Evolutionary conservation across 2,329 filamentous ascomycete species (phyloP).

Genomic region (Paraphoma chrysanthemicola): DNA sequence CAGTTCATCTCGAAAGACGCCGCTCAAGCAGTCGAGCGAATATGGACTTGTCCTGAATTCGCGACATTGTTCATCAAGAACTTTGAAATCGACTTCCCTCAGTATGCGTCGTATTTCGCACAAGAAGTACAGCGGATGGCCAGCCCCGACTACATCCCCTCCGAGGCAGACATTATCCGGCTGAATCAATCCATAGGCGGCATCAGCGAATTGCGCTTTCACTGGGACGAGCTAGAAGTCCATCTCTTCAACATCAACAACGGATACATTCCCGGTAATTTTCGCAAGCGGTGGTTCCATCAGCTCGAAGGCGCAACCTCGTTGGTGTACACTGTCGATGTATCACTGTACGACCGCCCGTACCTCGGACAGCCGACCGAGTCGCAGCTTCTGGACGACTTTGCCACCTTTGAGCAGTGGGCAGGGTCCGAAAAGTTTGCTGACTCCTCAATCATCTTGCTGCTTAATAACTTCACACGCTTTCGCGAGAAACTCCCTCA

Average conservation of each 20-base stretch:
- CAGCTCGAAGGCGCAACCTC: conserved; percentile 43
- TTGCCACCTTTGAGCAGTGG: conserved; percentile 40
- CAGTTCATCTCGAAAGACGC: conserved; percentile 33
- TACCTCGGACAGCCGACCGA: conserved; percentile 33
- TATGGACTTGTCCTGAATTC: conserved; percentile 41
- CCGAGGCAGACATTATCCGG: conserved; percentile 44
- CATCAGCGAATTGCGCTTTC: conserved; percentile 45
- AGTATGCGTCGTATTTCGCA: conserved; percentile 43
- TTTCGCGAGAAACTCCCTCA: conserved; percentile 41
- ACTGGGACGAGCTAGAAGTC: conserved; percentile 44
- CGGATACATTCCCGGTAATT: conserved; percentile 38
- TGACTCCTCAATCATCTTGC: conserved; percentile 36
- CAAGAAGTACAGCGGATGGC: conserved; percentile 38
- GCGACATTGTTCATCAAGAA: conserved; percentile 42
- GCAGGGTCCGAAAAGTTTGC: conserved; percentile 37
- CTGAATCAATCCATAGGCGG: conserved; percentile 37
- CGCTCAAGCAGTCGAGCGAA: conserved; percentile 31
- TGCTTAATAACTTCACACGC: conserved; percentile 46
- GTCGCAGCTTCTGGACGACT: conserved; percentile 39
- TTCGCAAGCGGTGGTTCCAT: conserved; percentile 46
- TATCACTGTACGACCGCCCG: conserved; percentile 42
- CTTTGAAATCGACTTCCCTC: conserved; percentile 47
- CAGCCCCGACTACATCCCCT: conserved; percentile 35
- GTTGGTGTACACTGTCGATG: conserved; percentile 42
- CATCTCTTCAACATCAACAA: conserved; percentile 44